Evolutionary conservation across 108 stramenopile genomes (phyloP), one percentile per base, ranked within the genome.

Genomic region (Cyclotella atomus): DNA sequence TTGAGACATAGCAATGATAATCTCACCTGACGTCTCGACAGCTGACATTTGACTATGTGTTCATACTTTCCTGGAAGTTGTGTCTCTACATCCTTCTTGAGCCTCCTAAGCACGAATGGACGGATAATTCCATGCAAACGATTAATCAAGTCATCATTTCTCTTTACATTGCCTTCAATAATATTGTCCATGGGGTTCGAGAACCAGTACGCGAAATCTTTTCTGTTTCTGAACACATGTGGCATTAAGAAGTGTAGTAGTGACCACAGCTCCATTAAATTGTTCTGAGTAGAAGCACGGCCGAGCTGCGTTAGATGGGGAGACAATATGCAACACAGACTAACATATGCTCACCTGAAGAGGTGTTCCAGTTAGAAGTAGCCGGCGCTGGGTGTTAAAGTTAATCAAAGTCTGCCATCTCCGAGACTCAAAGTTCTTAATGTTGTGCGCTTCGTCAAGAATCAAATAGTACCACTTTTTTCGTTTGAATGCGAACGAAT

Each of bases 201-300:
- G 75, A 99, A 99, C 98, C 98, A 99, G 73, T 97, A 98, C n/a
- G 94, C 89, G 86, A 99, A 99, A 73, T 99, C 97, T 29, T 93
- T 91, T 19, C 96, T 84, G 8, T 95, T 93, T 45, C 94, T 89
- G 71, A 93, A 92, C 15, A 95, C 84, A 41, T 90, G 84, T 27
- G 93, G 94, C 89, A 92, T 91, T 9, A 97, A 69, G 59, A 95
- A 97, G 72, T 95, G 93, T 14, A 97, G 83, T 7, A 97, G 80
- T 23, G 91, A 91, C 94, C 94, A 97, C 2, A 97, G 79, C 70
- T 97, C 95, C 83, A 93, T 91, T 62, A 95, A 71, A 71, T 89
- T 96, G 71, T 97, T 97, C 82, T 96, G 85, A 17, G 5, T 14
- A 65, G 23, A 21, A 35, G 38, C 7, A 41, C 38, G 38, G 12